phyloP scores from a whole-genome alignment of 768 basidiomycete genomes.

The Favolaschia claudopus region DNA sequence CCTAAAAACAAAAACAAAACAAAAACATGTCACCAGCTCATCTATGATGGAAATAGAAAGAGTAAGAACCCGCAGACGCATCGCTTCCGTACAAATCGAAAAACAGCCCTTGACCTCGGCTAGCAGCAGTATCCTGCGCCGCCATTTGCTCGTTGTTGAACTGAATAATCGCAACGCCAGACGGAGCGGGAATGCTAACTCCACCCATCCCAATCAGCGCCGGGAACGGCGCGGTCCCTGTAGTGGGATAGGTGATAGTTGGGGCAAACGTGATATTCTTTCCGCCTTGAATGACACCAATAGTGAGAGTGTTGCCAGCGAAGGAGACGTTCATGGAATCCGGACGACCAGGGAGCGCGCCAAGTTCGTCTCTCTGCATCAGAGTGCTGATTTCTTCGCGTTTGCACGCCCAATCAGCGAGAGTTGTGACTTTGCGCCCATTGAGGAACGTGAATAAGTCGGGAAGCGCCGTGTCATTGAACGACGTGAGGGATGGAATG shows the following conservation, averaged over 20 bases:
- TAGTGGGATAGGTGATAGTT: constrained; percentile 46
- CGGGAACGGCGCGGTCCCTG: constrained; percentile 54
- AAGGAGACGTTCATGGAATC: constrained; percentile 45
- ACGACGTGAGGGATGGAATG: constrained; percentile 17
- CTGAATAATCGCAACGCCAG: constrained; percentile 51
- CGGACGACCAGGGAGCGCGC: constrained; percentile 2
- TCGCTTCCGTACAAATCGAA: constrained; percentile 58
- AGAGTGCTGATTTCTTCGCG: constrained; percentile 45
- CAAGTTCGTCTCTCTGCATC: constrained; percentile 34
- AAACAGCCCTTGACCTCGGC: constrained; percentile 64
- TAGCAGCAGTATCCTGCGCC: constrained; percentile 48
- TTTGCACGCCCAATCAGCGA: constrained; percentile 49
- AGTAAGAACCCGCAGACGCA: constrained; percentile 46
- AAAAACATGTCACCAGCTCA: not conserved
- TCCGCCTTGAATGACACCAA: constrained; percentile 40
- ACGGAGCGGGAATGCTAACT: constrained; percentile 46
- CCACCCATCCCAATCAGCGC: constrained; percentile 61
- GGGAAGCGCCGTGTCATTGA: constrained; percentile 35
- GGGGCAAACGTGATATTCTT: constrained; percentile 42
- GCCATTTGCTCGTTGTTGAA: constrained; percentile 65
- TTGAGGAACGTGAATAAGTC: constrained; percentile 48
- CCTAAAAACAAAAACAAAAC: constrained; percentile 16
- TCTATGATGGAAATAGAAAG: not conserved
- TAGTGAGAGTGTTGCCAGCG: constrained; percentile 41
- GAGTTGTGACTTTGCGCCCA: constrained; percentile 38